Conservation (phyloP, 345 rosid species). For the Acer saccharum region DNA sequence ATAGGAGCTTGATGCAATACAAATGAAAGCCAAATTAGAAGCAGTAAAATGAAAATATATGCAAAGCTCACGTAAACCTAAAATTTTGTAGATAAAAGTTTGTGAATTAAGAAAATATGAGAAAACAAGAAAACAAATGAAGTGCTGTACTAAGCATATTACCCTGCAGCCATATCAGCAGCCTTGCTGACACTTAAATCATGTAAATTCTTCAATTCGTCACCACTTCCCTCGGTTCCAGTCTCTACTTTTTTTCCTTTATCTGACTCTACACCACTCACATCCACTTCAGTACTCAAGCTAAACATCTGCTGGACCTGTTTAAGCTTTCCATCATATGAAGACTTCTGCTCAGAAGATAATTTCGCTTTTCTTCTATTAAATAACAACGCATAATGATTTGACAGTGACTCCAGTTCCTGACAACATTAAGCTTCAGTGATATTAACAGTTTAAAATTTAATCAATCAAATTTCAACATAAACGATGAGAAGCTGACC, state of each 20-base stretch:
- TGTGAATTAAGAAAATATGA: background rate
- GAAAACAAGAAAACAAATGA: conserved; percentile 16
- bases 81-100: background rate
- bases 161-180: conserved; percentile 99
- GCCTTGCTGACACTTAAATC: conserved; percentile 88
- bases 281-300: conserved; percentile 57
- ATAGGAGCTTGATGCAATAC: conserved; percentile 7
- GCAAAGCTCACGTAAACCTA: background rate
- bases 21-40: background rate
- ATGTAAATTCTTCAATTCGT: conserved; percentile 76
- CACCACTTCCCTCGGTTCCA: conserved; percentile 57
- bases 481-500: conserved; percentile 47
- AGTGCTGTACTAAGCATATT: conserved; percentile 22
- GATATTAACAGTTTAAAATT: conserved; percentile 21
- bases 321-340: conserved; percentile 79
- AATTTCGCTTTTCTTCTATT: conserved; percentile 88
- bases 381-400: conserved; percentile 76
- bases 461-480: conserved; percentile 19
- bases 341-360: conserved; percentile 69
- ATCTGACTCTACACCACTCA: conserved; percentile 49
- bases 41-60: background rate
- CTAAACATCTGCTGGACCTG: conserved; percentile 77
- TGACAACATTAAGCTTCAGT: conserved; percentile 37
- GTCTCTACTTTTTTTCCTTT: conserved; percentile 89
- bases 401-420: conserved; percentile 95